A percentile compares a stretch with the other conserved stretches of the same genome.
These are phyloP conservation scores for Xylaria sp. DNA, from an alignment of 2,329 filamentous ascomycete species.

Conservation along the genomic window DNA sequence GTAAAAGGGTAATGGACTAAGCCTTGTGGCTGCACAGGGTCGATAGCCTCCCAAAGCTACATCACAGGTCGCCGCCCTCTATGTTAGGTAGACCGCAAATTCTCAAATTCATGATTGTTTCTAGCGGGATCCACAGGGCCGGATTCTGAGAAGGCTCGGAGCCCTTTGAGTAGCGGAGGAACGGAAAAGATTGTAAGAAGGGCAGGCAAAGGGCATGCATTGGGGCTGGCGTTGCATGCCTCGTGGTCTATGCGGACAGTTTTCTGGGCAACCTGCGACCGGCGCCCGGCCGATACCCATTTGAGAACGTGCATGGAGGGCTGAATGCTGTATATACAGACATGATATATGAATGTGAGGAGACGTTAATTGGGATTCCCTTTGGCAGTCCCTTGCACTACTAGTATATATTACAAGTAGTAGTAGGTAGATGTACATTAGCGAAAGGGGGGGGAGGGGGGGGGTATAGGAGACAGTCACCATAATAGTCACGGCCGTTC, in stretches of 20 bases:
- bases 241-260: not conserved
- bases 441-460: too few species aligned
- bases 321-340: too few species aligned
- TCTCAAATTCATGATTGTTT: not conserved
- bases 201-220: not conserved
- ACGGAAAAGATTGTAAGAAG: not conserved
- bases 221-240: not conserved
- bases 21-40: too few species aligned
- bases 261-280: not conserved
- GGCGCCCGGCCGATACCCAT: too few species aligned
- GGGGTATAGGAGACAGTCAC: too few species aligned
- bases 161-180: not conserved
- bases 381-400: not conserved
- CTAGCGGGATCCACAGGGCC: not conserved
- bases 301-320: too few species aligned
- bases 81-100: conserved; percentile 12
- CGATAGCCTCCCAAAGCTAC: not conserved
- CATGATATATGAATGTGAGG: too few species aligned
- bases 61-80: not conserved
- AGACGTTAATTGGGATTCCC: too few species aligned
- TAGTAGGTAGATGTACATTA: too few species aligned
- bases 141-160: not conserved
- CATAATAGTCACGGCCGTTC: too few species aligned
- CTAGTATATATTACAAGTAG: too few species aligned
- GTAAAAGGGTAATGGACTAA: too few species aligned